These are phyloP conservation scores for Septoria petroselini DNA, from an alignment of 2,329 filamentous ascomycete species.

Conservation along the genomic window DNA sequence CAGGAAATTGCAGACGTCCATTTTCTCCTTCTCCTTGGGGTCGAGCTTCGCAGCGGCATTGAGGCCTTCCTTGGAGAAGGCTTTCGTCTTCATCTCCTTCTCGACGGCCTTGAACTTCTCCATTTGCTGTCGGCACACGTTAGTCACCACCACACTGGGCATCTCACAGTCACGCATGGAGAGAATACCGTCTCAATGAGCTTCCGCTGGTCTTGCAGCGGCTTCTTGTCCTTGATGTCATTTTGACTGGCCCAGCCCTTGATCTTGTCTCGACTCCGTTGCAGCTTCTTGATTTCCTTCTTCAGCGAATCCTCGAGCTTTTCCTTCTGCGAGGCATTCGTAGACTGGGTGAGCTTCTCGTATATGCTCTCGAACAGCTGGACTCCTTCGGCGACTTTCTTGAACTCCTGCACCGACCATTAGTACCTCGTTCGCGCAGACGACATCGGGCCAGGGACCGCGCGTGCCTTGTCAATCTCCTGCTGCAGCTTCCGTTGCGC, in stretches of 20 bases:
- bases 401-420: constrained; percentile 60
- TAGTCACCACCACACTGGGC: constrained; percentile 20
- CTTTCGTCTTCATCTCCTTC: constrained; percentile 99
- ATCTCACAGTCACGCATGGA: constrained; percentile 1
- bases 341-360: constrained; percentile 93
- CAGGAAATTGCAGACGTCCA: constrained; percentile 83
- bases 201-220: constrained; percentile 87
- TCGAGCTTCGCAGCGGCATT: constrained; percentile 89
- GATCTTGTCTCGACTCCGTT: constrained; percentile 95
- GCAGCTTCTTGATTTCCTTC: constrained; percentile 99
- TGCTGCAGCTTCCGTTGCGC: constrained; percentile 93
- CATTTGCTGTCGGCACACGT: constrained; percentile 68
- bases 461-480: constrained; percentile 88
- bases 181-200: constrained; percentile 88
- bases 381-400: constrained; percentile 93
- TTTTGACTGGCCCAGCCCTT: constrained; percentile 98
- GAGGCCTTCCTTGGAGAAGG: constrained; percentile 96
- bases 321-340: constrained; percentile 92
- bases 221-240: constrained; percentile 99
- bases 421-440: constrained; percentile 18
- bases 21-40: constrained; percentile 94
- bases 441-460: not conserved
- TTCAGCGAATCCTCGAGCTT: constrained; percentile 98
- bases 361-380: constrained; percentile 90
- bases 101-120: constrained; percentile 99